These are phyloP conservation scores for Nakaseomyces nivariensis DNA, from an alignment of 1,139 yeast genomes.

Conservation along the genomic window DNA sequence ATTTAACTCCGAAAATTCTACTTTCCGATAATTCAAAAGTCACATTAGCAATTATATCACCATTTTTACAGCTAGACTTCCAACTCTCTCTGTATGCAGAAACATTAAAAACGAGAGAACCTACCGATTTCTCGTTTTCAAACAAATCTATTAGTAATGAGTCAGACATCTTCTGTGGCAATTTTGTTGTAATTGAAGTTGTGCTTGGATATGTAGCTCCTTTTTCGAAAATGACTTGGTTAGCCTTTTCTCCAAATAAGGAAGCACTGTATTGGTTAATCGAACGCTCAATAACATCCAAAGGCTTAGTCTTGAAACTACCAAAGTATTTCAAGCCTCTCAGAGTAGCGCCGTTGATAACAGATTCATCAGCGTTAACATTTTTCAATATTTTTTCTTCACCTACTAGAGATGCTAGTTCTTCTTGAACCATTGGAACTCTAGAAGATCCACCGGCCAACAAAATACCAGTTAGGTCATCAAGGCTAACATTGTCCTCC, in stretches of 20 bases:
- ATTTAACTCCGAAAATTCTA: slow-evolving; percentile 40
- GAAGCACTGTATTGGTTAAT: slow-evolving; percentile 35
- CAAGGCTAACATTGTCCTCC: slow-evolving; percentile 23
- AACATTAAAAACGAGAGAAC: slow-evolving; percentile 29
- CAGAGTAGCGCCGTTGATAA: slow-evolving; percentile 79
- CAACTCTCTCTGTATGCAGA: slow-evolving; percentile 22
- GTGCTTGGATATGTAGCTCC: slow-evolving; percentile 31
- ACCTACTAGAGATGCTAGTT: slow-evolving; percentile 44
- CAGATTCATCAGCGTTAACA: slow-evolving; percentile 93
- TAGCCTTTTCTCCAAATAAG: slow-evolving; percentile 29
- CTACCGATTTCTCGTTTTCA: slow-evolving; percentile 46
- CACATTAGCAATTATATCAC: slow-evolving; percentile 38
- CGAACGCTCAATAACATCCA: slow-evolving; percentile 51
- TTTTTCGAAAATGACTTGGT: slow-evolving; percentile 33
- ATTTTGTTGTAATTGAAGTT: slow-evolving; percentile 8
- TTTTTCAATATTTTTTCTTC: slow-evolving; percentile 65
- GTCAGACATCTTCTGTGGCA: slow-evolving; percentile 22
- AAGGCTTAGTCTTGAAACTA: slow-evolving; percentile 47
- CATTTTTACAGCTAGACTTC: slow-evolving; percentile 33
- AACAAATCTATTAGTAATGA: slow-evolving; percentile 37
- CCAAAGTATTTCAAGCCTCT: slow-evolving; percentile 62
- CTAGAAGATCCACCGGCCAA: slow-evolving; percentile 89
- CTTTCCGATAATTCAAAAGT: slow-evolving; percentile 41
- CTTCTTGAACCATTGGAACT: slow-evolving; percentile 74
- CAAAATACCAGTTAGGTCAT: slow-evolving; percentile 55